Percentiles rank a stretch among this genome's conserved stretches.
These are phyloP conservation scores for Caulochytrium protostelioides DNA, from an alignment of 371 early-diverging fungal species.

Conservation along the genomic window DNA sequence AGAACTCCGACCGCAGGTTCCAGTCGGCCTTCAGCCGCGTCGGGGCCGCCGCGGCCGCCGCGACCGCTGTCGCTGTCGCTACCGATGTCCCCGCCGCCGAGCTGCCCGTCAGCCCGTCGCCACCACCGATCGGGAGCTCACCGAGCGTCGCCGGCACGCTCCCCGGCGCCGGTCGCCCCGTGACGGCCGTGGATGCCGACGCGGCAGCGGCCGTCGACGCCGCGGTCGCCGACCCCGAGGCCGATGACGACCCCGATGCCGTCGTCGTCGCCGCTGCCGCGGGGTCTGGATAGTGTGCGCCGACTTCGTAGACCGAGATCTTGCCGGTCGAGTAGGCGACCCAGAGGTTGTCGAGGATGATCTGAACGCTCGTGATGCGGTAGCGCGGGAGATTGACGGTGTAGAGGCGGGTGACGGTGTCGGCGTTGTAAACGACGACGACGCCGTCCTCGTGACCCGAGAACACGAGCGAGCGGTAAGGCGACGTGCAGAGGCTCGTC, in stretches of 20 bases:
- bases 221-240: not conserved
- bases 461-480: conserved; percentile 17
- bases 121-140: conserved; percentile 44
- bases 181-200: too few relatives aligned
- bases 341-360: conserved; percentile 47
- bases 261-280: not conserved
- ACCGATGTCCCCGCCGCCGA: not conserved
- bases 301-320: conserved; percentile 49
- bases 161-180: not conserved
- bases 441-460: conserved; percentile 63
- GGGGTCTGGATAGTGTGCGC: conserved; percentile 2
- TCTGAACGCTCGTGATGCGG: conserved; percentile 37
- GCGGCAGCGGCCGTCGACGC: not conserved
- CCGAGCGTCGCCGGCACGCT: not conserved
- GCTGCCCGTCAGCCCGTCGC: conserved; percentile 27
- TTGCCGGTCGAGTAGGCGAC: conserved; percentile 55
- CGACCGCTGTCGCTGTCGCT: too few relatives aligned
- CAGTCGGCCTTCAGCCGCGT: too few relatives aligned
- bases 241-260: not conserved
- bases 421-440: conserved; percentile 45
- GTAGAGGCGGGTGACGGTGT: conserved; percentile 18
- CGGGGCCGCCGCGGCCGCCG: too few relatives aligned
- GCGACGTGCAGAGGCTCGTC: not conserved
- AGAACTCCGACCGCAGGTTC: too few relatives aligned
- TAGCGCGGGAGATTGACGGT: conserved; percentile 38